These are phyloP conservation scores for Ambrosiella cleistominuta DNA, from an alignment of 2,329 filamentous ascomycete species.

Conservation along the genomic window DNA sequence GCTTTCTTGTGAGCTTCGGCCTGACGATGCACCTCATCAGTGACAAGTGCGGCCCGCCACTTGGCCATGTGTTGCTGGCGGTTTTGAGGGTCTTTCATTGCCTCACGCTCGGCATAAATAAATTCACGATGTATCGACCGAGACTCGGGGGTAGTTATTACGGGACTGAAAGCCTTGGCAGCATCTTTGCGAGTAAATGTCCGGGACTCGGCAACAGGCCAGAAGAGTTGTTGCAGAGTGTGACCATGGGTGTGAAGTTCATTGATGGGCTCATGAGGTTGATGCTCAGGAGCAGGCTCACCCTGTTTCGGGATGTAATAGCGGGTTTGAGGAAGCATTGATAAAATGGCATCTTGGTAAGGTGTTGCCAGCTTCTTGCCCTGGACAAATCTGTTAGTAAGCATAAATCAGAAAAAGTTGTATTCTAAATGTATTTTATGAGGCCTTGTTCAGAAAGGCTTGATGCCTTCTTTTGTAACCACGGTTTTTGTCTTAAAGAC, in stretches of 20 bases:
- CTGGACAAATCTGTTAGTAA: constrained; percentile 29
- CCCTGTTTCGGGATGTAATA: constrained; percentile 19
- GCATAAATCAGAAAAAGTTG: constrained; percentile 1
- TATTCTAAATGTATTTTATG: not conserved
- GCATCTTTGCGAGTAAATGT: constrained; percentile 48
- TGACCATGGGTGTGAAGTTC: constrained; percentile 44
- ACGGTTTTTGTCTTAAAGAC: constrained; percentile 93
- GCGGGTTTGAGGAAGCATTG: constrained; percentile 62
- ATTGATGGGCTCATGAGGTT: constrained; percentile 42
- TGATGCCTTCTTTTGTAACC: constrained; percentile 67
- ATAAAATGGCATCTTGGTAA: constrained; percentile 58
- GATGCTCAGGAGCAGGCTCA: not conserved
- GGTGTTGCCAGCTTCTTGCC: constrained; percentile 58
- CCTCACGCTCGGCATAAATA: constrained; percentile 34
- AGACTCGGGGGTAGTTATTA: constrained; percentile 40
- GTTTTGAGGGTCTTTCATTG: constrained; percentile 21
- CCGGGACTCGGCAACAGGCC: constrained; percentile 44
- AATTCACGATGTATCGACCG: constrained; percentile 47
- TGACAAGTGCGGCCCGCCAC: not conserved
- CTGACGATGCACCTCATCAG: not conserved
- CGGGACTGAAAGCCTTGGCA: constrained; percentile 44
- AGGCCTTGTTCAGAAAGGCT: constrained; percentile 47
- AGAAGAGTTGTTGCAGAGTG: constrained; percentile 47
- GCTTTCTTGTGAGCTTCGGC: constrained; percentile 18
- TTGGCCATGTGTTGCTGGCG: constrained; percentile 1